Percentiles rank a stretch among this genome's conserved stretches.
phyloP scores from a whole-genome alignment of 805 yeast species.

The Starmerella riodocensis region DNA sequence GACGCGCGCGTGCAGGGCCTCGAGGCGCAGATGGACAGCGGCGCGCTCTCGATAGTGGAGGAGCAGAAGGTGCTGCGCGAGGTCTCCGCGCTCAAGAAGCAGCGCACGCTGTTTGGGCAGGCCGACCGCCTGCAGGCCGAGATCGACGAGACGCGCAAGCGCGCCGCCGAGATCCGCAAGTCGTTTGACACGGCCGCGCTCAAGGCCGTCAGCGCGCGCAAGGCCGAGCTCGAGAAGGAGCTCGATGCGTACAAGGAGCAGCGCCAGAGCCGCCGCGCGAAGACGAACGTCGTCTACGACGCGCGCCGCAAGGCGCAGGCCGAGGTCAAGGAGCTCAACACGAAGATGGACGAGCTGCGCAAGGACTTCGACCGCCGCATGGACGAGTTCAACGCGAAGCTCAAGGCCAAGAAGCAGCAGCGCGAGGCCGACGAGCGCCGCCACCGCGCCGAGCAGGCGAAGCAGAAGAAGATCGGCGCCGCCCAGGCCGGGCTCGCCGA shows the following conservation, averaged over 20 bases:
- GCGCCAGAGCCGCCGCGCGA: slow-evolving; percentile 53
- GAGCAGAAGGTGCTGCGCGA: slow-evolving; percentile 80
- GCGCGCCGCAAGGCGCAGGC: slow-evolving; percentile 50
- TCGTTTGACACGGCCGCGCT: slow-evolving; percentile 45
- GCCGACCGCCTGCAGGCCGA: slow-evolving; percentile 64
- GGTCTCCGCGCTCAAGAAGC: slow-evolving; percentile 66
- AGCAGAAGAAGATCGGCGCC: slow-evolving; percentile 44
- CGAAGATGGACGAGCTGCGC: slow-evolving; percentile 34
- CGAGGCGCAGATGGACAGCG: slow-evolving; percentile 65
- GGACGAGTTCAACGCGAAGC: slow-evolving; percentile 62
- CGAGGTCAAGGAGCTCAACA: slow-evolving; percentile 53
- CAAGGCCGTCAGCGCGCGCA: slow-evolving; percentile 49
- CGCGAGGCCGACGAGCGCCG: slow-evolving; percentile 59
- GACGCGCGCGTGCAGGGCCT: slow-evolving; percentile 30
- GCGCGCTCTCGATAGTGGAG: slow-evolving; percentile 73
- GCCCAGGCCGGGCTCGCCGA: slow-evolving; percentile 63
- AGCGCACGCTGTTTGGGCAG: slow-evolving; percentile 61
- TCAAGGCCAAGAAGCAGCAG: slow-evolving; percentile 57
- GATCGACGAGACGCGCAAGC: slow-evolving; percentile 64
- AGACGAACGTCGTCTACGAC: slow-evolving; percentile 43
- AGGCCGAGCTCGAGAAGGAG: slow-evolving; percentile 59
- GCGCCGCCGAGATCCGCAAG: slow-evolving; percentile 63
- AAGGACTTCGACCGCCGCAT: slow-evolving; percentile 54
- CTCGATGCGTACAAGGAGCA: slow-evolving; percentile 49
- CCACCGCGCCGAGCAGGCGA: slow-evolving; percentile 39